Evolutionary conservation across 2,329 filamentous ascomycete genomes (phyloP).

Genomic region (Verticillium zaregamsianum): DNA sequence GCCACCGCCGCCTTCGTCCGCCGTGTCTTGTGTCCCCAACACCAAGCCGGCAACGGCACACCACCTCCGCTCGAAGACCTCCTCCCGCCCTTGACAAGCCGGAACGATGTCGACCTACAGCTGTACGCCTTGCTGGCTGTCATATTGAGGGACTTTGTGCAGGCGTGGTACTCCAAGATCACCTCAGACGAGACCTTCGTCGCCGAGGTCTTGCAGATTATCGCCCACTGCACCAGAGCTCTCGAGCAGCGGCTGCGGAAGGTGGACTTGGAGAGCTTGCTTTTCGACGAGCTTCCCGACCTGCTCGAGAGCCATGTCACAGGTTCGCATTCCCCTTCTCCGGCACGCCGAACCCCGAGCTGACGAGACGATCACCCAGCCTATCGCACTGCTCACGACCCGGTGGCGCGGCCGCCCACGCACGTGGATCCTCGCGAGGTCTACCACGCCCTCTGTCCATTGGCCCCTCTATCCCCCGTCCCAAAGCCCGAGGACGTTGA

Average conservation of each 20-base stretch:
- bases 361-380: constrained; percentile 42
- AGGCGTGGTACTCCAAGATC: constrained; percentile 90
- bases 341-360: background rate
- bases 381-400: constrained; percentile 64
- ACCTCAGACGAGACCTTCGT: constrained; percentile 87
- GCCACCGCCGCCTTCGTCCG: constrained; percentile 80
- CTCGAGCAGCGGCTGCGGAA: constrained; percentile 81
- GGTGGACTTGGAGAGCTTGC: constrained; percentile 75
- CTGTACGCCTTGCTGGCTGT: constrained; percentile 90
- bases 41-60: constrained; percentile 45
- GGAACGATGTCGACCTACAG: constrained; percentile 88
- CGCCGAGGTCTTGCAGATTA: constrained; percentile 81
- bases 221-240: constrained; percentile 85
- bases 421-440: constrained; percentile 60
- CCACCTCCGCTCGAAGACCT: constrained; percentile 71
- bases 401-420: constrained; percentile 54
- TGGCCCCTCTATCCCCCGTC: constrained; percentile 76
- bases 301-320: constrained; percentile 75
- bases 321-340: constrained; percentile 43
- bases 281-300: constrained; percentile 84
- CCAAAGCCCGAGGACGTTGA: constrained; percentile 52
- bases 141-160: constrained; percentile 83
- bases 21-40: constrained; percentile 75
- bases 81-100: constrained; percentile 86
- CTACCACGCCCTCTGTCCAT: constrained; percentile 80